phyloP scores from a whole-genome alignment of 148 eudicot species.

The Oxyria digyna region DNA sequence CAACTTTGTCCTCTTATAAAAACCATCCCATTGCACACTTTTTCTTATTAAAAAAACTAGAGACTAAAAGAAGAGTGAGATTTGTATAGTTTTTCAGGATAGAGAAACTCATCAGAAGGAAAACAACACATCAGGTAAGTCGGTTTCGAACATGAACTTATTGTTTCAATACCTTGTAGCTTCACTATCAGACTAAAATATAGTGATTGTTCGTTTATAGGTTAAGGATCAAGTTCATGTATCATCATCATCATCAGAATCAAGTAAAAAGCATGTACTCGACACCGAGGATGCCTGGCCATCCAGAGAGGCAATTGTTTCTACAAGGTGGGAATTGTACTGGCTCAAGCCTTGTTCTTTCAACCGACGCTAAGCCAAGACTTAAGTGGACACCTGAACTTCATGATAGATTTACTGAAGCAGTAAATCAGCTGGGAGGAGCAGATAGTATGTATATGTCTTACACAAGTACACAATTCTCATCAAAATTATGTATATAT shows the following conservation, averaged over 20 bases:
- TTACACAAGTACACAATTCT: neutral
- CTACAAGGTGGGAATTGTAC: constrained; percentile 52
- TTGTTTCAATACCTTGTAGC: constrained; percentile 8
- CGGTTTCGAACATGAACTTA: no score
- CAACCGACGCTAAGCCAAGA: constrained; percentile 90
- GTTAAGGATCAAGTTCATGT: constrained; percentile 25
- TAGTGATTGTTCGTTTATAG: constrained; percentile 8
- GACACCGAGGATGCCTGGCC: constrained; percentile 39
- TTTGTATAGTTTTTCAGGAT: neutral
- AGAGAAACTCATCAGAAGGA: constrained; percentile 2
- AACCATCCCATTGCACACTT: constrained; percentile 25
- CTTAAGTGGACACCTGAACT: constrained; percentile 91
- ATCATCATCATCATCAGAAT: constrained; percentile 41
- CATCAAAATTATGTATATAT: neutral
- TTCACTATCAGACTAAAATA: constrained; percentile 16
- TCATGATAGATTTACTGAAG: constrained; percentile 76
- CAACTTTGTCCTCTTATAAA: constrained; percentile 41
- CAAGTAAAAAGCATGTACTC: constrained; percentile 47
- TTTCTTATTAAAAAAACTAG: constrained; percentile 19
- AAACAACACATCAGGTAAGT: constrained; percentile 5
- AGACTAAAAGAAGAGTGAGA: constrained; percentile 11
- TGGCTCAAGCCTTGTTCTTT: constrained; percentile 72
- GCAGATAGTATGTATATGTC: constrained; percentile 60
- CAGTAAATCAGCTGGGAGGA: constrained; percentile 92
- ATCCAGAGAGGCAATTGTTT: constrained; percentile 64